These are phyloP conservation scores for Vitellaria paradoxa DNA, from an alignment of 179 eudicot genomes.

Conservation along the genomic window DNA sequence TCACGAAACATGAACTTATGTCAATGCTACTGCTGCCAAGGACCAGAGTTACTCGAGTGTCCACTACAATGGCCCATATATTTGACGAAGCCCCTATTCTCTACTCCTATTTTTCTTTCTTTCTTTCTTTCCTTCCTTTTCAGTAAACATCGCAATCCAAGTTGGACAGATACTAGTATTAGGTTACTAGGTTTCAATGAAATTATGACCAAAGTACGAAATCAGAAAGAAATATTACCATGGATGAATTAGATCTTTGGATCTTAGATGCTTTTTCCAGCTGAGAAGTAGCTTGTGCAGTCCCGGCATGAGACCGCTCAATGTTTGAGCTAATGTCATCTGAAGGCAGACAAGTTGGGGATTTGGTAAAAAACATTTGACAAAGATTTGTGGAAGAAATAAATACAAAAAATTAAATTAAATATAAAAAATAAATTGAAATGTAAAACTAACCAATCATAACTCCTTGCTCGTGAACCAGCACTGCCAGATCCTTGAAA, in stretches of 20 bases:
- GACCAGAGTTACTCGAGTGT: neutral
- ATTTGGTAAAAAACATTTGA: neutral
- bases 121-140: too few species aligned
- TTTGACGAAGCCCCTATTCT: too few species aligned
- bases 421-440: neutral
- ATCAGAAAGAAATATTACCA: conserved; percentile 30
- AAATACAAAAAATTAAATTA: too few species aligned
- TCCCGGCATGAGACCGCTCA: conserved; percentile 39
- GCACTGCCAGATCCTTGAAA: conserved; percentile 16
- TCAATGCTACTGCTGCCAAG: neutral
- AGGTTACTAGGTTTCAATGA: too few species aligned
- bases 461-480: conserved; percentile 25
- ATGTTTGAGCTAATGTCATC: conserved; percentile 55
- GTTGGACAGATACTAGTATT: too few species aligned
- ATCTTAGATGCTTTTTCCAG: conserved; percentile 48
- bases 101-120: too few species aligned
- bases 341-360: conserved; percentile 16
- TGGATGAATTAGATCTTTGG: conserved; percentile 48
- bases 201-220: neutral
- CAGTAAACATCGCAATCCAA: too few species aligned
- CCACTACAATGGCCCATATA: too few species aligned
- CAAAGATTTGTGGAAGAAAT: neutral
- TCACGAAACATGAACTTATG: neutral
- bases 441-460: conserved; percentile 40
- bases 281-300: conserved; percentile 35